A percentile compares a stretch with the other conserved stretches of the same genome.
These are phyloP conservation scores for Aspergillus mulundensis DNA, from an alignment of 495 filamentous ascomycete species.

Conservation along the genomic window DNA sequence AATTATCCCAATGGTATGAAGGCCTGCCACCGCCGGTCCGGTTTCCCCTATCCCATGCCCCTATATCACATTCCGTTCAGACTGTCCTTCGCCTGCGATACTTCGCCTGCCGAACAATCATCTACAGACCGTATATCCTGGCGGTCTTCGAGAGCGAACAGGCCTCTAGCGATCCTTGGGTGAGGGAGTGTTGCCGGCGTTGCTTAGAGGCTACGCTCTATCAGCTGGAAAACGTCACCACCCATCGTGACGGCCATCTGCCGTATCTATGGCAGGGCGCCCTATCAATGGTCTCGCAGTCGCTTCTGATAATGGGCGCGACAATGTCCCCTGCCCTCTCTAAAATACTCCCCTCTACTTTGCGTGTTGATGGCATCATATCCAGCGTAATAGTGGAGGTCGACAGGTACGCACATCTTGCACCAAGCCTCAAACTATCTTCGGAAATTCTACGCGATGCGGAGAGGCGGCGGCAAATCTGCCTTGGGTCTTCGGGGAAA, in stretches of 20 bases:
- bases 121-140: conserved; percentile 77
- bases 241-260: conserved; percentile 79
- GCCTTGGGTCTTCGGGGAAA: conserved; percentile 21
- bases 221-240: conserved; percentile 73
- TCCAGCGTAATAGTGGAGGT: conserved; percentile 69
- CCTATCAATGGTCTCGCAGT: conserved; percentile 75
- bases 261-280: conserved; percentile 87
- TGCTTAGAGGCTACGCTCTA: conserved; percentile 77
- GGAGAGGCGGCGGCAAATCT: conserved; percentile 58
- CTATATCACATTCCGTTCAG: conserved; percentile 68
- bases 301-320: conserved; percentile 75
- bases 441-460: conserved; percentile 77
- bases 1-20: conserved; percentile 81
- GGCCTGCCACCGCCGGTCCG: conserved; percentile 67
- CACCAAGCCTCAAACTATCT: conserved; percentile 66
- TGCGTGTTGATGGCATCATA: conserved; percentile 68
- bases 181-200: conserved; percentile 73
- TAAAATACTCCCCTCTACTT: conserved; percentile 58
- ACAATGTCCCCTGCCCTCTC: conserved; percentile 74
- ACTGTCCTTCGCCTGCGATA: conserved; percentile 75
- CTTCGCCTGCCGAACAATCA: conserved; percentile 80
- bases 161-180: conserved; percentile 60
- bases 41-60: conserved; percentile 63
- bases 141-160: conserved; percentile 75
- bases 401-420: conserved; percentile 66